Evolutionary conservation across 108 stramenopile genomes (phyloP), one percentile per base, ranked within the genome.

Genomic region (Stephanodiscus minutulus): DNA sequence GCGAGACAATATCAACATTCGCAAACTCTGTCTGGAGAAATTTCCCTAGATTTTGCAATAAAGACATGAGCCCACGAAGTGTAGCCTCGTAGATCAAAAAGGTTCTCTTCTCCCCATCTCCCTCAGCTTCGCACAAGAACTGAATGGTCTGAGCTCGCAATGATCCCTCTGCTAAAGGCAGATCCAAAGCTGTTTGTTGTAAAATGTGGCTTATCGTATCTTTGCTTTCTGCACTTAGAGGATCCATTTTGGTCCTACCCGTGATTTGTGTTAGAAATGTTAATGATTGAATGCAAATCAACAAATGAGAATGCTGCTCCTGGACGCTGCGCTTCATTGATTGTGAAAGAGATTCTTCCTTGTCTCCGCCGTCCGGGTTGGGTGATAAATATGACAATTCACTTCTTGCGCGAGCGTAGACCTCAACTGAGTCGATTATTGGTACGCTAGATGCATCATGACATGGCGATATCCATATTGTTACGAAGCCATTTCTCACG

Each of bases 371-470:
- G 47, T 44, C 33, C 7, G 0, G 22, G 22, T 33, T 36, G 43
- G 64, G 68, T 10, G 62, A 77, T 33, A 70, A 52, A 20, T 79
- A 24, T 37, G 68, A 29, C 60, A 70, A n/a, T 22, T 74, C 68
- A n/a, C 25, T 41, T 44, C 80, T 66, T 12, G 75, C 66, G 13
- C 73, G 41, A 25, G 74, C 87, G 67, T 86, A 93, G 17, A 93
- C 89, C 64, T 93, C 94, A 35, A 95, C 61, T 0, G 85, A 69
- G 76, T 95, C 94, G 22, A 95, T 72, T 7, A 87, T 55, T 29
- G 87, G 66, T 29, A 61, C 70, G 60, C 65, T 82, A 7, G 70
- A 47, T 25, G 66, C 46, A 33, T 90, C 87, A 21, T 83, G 74
- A 24, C 86, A 70, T 39, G 77, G 73, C 8, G 78, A 84, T 47